Evolutionary conservation across 2,329 filamentous ascomycete genomes (phyloP), one percentile per base, ranked within the genome.

Genomic region (Didymella lethalis): DNA sequence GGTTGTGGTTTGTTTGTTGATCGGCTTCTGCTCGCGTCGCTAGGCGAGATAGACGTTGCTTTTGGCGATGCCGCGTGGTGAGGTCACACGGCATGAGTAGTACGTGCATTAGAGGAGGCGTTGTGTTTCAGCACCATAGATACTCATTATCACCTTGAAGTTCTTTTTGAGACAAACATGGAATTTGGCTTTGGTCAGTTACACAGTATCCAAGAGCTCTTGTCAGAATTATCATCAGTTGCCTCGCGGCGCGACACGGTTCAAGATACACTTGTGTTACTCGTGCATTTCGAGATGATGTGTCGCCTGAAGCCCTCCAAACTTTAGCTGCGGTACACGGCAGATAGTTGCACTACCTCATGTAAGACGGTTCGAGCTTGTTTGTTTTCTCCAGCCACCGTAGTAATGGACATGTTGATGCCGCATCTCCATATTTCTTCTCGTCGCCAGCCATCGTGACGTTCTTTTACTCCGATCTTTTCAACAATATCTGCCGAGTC

Each of bases 1-100:
- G 14, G 41, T 7, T 41, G 44, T 20, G 20, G 12, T 25, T 57
- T 50, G 40, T 49, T 54, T 61, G 53, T 52, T 53, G 49, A 41
- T 23, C 14, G 8, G 48, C 32, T 44, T 59, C 34, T 25, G 32
- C 23, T 28, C n/a, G 48, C 32, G 48, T 59, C 47, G 29, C 48
- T 52, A 48, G 31, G 28, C 20, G 44, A 47, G 31, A 36, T 10
- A 7, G 38, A 31, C 25, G 29, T 57, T 48, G 48, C 50, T 53
- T 54, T 57, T 59, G 41, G 47, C 32, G 25, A 32, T 23, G 34
- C 38, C 53, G 46, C 34, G 48, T n/a, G 45, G 28, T 56, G 36
- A 54, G 47, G 54, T 57, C 28, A 23, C 63, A 65, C 63, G 11
- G 49, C 61, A 58, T 48, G 25, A 60, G 51, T 40, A 45, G 61